These are phyloP conservation scores for Crotalaria pallida DNA, from an alignment of 306 rosid genomes.

Conservation along the genomic window DNA sequence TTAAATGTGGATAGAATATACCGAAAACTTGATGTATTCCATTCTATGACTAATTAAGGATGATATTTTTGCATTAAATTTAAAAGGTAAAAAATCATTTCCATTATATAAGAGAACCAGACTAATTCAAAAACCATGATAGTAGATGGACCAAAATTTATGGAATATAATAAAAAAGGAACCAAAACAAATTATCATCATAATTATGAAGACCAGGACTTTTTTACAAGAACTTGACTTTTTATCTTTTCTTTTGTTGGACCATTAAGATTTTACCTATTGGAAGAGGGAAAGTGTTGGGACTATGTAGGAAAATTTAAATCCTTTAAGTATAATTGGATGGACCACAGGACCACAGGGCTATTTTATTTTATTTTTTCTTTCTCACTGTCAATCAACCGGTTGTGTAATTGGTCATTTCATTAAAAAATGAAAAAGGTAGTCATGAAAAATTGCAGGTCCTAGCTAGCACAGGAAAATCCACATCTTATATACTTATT, in stretches of 20 bases:
- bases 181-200: too few species aligned
- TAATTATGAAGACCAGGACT: too few species aligned
- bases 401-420: slow-evolving; percentile 11
- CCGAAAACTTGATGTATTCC: too few species aligned
- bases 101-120: too few species aligned
- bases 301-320: neutral
- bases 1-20: too few species aligned
- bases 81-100: too few species aligned
- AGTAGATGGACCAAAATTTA: too few species aligned
- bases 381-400: neutral
- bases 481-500: slow-evolving; percentile 14
- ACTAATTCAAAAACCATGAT: too few species aligned
- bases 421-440: neutral
- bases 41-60: too few species aligned
- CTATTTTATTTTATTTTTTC: neutral
- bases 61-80: too few species aligned
- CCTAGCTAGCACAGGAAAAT: slow-evolving; percentile 2
- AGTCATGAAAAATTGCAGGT: neutral
- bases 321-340: neutral
- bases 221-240: neutral
- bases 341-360: neutral
- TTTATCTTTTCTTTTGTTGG: neutral
- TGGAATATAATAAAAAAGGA: too few species aligned
- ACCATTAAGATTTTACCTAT: neutral
- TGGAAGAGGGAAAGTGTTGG: neutral